Percentiles rank a stretch among this genome's conserved stretches.
Evolutionary conservation across 2,329 filamentous ascomycete species (phyloP).

Genomic region (Thielaviopsis punctulata): DNA sequence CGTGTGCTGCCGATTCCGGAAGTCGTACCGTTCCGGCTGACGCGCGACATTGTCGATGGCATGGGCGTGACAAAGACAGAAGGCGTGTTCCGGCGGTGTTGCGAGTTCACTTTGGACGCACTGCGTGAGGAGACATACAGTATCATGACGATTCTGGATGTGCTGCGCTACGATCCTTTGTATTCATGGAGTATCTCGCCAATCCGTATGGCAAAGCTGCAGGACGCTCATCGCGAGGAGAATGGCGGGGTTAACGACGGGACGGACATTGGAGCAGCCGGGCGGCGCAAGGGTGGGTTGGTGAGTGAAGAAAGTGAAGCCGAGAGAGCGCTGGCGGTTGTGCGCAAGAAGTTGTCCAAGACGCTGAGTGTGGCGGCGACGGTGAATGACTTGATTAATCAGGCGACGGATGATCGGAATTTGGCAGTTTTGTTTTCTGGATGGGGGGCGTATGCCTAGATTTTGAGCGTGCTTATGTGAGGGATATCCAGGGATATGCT

Average conservation of each 20-base stretch:
- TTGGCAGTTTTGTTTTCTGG: slow-evolving; percentile 72
- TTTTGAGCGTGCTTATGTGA: too few relatives aligned
- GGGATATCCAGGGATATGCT: background rate
- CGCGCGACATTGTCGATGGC: slow-evolving; percentile 85
- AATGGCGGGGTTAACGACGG: slow-evolving; percentile 21
- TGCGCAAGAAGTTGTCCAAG: slow-evolving; percentile 90
- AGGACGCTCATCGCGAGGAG: slow-evolving; percentile 26
- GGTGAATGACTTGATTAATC: slow-evolving; percentile 92
- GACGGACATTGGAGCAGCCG: slow-evolving; percentile 9
- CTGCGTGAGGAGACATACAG: slow-evolving; percentile 88
- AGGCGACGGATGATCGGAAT: slow-evolving; percentile 84
- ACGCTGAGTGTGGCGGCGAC: slow-evolving; percentile 86
- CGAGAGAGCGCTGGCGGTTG: slow-evolving; percentile 77
- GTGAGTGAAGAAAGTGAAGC: slow-evolving; percentile 53
- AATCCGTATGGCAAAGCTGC: slow-evolving; percentile 44
- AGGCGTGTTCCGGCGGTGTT: slow-evolving; percentile 92
- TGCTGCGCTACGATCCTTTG: slow-evolving; percentile 91
- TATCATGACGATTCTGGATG: slow-evolving; percentile 97
- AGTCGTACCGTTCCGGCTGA: slow-evolving; percentile 86
- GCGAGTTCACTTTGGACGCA: slow-evolving; percentile 91
- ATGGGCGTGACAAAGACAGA: slow-evolving; percentile 95
- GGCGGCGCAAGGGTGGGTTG: slow-evolving; percentile 7
- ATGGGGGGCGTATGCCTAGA: slow-evolving; percentile 30
- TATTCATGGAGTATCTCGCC: slow-evolving; percentile 88
- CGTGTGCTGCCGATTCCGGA: slow-evolving; percentile 90